Evolutionary conservation across 2,329 filamentous ascomycete species (phyloP), one percentile per base, ranked within the genome.

Genomic region (Cadophora sp.): DNA sequence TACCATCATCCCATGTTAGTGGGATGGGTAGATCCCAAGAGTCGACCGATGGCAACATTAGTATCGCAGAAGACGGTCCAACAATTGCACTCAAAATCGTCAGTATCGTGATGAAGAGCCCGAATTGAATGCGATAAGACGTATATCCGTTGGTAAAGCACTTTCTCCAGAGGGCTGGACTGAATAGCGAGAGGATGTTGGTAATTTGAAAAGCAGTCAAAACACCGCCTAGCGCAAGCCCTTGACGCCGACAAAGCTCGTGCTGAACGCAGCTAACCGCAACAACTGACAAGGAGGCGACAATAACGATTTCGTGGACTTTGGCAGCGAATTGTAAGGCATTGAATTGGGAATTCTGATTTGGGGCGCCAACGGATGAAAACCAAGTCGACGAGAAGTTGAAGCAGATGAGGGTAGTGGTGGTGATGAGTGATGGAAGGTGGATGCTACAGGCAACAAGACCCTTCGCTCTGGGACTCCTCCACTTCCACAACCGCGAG

Each of bases 291-390:
- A 61, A 48, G 8, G 39, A 61, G 11, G 59, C 59, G 27, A 43
- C 13, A 11, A 61, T 61, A n/a, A 36, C 8, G 14, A 61, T 61
- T 20, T 61, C 59, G 27, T 61, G 59, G 2, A 59, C 5, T 45
- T 61, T 61, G 0, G 41, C 43, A 11, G 59, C 43, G 24, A 59
- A 59, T 41, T 59, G 56, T 3, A 59, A 27, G 20, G 56, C 56
- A 45, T 59, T 59, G 39, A 59, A 33, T 18, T 27, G 56, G n/a
- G 41, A n/a, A 45, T 43, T 59, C 18, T 59, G 56, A 43, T 59
- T 13, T 39, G 36, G 11, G 36, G 36, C 11, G 36, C 36, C 36
- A 8, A 39, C 36, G 2, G 36, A 39, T 39, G 36, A 39, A 39
- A 39, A 39, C 36, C 36, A 39, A 11, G 36, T 39, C 11, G 36